Percentiles rank a stretch among this genome's conserved stretches.
These are phyloP conservation scores for Mucuna pruriens DNA, from an alignment of 306 rosid species.

Conservation along the genomic window DNA sequence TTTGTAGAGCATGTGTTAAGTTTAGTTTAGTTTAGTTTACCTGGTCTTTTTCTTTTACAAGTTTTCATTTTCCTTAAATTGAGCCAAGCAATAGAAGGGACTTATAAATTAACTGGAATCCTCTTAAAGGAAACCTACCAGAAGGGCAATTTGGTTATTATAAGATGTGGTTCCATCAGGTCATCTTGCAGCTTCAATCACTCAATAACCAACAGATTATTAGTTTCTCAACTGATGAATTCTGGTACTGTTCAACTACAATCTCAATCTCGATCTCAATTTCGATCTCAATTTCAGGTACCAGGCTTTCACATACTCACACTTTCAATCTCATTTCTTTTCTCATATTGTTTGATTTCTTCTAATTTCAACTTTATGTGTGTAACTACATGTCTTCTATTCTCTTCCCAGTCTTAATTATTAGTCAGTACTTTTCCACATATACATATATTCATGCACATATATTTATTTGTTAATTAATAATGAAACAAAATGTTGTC, in stretches of 20 bases:
- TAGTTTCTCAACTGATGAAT: neutral
- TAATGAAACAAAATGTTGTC: neutral
- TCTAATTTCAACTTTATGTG: neutral
- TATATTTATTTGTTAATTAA: neutral
- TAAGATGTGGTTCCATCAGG: slow-evolving; percentile 59
- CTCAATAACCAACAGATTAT: slow-evolving; percentile 72
- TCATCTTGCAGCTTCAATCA: slow-evolving; percentile 98
- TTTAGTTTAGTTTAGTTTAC: neutral
- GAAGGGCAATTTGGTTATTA: slow-evolving; percentile 5
- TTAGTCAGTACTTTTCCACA: neutral
- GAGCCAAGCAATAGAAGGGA: neutral
- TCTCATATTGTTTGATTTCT: neutral
- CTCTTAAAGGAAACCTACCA: neutral
- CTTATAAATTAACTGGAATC: neutral
- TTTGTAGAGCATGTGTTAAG: neutral
- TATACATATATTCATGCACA: neutral
- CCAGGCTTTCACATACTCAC: neutral
- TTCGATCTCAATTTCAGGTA: slow-evolving; percentile 40
- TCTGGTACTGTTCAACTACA: neutral
- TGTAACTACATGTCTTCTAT: neutral
- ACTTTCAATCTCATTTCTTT: neutral
- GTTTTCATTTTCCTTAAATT: neutral
- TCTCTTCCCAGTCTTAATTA: neutral
- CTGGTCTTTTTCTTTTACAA: neutral
- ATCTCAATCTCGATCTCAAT: neutral